These are phyloP conservation scores for Axilococcus clingmanii DNA, from an alignment of 139 green algal genomes.

Conservation along the genomic window DNA sequence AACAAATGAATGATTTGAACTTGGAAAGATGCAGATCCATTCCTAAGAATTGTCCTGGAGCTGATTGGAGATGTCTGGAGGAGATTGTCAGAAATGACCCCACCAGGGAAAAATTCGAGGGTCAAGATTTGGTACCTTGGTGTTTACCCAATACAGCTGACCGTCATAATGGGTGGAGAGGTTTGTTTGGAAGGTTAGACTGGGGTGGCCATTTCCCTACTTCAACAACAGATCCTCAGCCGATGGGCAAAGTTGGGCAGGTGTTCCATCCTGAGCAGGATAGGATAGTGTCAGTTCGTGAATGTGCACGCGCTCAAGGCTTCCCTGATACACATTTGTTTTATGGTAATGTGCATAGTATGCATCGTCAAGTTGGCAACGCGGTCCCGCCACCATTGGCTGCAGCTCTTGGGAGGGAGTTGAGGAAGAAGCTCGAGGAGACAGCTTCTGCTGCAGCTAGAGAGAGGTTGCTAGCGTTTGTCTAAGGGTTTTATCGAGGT, in stretches of 20 bases:
- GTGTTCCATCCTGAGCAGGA: constrained; percentile 95
- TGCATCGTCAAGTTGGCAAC: constrained; percentile 84
- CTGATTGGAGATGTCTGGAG: constrained; percentile 87
- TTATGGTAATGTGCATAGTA: constrained; percentile 71
- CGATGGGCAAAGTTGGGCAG: constrained; percentile 96
- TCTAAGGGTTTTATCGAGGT: no score
- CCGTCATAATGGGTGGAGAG: constrained; percentile 93
- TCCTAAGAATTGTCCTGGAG: constrained; percentile 79
- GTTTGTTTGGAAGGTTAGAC: constrained; percentile 90
- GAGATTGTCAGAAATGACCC: constrained; percentile 64
- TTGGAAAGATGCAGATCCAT: constrained; percentile 87
- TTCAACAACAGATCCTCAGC: constrained; percentile 91
- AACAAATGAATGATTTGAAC: constrained; percentile 96
- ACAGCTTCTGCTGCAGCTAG: neutral
- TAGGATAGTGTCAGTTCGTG: constrained; percentile 87
- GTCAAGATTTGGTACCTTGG: constrained; percentile 84
- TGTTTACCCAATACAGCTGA: constrained; percentile 93
- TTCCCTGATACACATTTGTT: constrained; percentile 83
- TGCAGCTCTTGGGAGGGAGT: constrained; percentile 61
- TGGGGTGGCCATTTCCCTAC: constrained; percentile 93
- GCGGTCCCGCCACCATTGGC: constrained; percentile 82
- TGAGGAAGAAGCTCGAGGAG: constrained; percentile 46
- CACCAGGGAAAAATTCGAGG: constrained; percentile 54
- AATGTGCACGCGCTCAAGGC: constrained; percentile 88
- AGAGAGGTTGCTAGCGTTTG: neutral